Conservation (phyloP, 345 rosid genomes). For the Salix caprea region DNA sequence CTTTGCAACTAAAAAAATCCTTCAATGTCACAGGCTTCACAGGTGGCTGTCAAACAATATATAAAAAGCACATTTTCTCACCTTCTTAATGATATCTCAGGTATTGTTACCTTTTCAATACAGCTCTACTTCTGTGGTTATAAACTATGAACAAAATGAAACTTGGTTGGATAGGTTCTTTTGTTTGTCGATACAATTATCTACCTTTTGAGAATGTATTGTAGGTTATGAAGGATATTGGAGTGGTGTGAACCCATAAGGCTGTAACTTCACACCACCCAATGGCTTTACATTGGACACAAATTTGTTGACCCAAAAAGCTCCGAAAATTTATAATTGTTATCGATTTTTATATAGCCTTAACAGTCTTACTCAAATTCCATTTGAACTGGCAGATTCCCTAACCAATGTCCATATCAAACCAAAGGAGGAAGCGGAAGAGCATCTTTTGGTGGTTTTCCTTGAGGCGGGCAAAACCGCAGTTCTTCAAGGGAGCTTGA, state of each 20-base stretch:
- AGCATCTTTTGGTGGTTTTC: slow-evolving; percentile 51
- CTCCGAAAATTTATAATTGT: not conserved
- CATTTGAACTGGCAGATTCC: slow-evolving; percentile 51
- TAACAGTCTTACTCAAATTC: not conserved
- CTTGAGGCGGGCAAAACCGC: slow-evolving; percentile 69
- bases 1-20: slow-evolving; percentile 12
- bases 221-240: not conserved
- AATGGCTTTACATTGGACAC: not conserved
- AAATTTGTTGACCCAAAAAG: slow-evolving; percentile 10
- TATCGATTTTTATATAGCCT: not conserved
- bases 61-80: slow-evolving; percentile 56
- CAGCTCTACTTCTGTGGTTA: not conserved
- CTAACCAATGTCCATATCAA: slow-evolving; percentile 43
- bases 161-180: not conserved
- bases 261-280: not conserved
- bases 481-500: slow-evolving; percentile 83
- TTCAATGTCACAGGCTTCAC: slow-evolving; percentile 70
- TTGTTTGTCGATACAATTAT: not conserved
- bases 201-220: slow-evolving; percentile 9
- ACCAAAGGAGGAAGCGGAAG: slow-evolving; percentile 59
- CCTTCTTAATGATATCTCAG: slow-evolving; percentile 79
- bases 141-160: not conserved
- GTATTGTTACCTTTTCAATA: slow-evolving; percentile 27
- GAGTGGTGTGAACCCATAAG: not conserved
- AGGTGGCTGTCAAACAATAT: slow-evolving; percentile 59